A percentile compares a stretch with the other conserved stretches of the same genome.
Evolutionary conservation across 768 basidiomycete genomes (phyloP).

Genomic region (Chalciporus sphaerocephalus): DNA sequence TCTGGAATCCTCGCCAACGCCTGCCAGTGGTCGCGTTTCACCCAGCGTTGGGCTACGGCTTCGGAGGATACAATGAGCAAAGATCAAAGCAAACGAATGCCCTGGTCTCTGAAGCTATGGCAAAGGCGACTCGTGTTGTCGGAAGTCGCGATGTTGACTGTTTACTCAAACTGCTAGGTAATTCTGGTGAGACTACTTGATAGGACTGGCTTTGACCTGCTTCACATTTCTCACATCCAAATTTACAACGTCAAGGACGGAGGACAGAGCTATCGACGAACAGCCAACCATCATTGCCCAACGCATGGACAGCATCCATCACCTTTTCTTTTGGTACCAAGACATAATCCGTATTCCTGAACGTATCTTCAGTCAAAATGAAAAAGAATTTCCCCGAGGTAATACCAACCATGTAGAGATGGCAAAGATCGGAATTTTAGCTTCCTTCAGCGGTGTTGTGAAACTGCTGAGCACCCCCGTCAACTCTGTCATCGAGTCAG

Average conservation of each 20-base stretch:
- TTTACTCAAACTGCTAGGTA: not conserved
- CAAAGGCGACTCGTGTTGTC: constrained; percentile 8
- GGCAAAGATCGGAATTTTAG: constrained; percentile 53
- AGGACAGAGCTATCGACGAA: constrained; percentile 12
- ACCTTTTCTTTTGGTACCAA: constrained; percentile 47
- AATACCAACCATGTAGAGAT: constrained; percentile 55
- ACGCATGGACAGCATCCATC: constrained; percentile 37
- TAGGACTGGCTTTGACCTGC: too few species aligned
- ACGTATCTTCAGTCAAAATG: not conserved
- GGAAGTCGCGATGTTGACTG: constrained; percentile 9
- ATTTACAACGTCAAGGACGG: constrained; percentile 3
- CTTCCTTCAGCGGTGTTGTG: constrained; percentile 48
- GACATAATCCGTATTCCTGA: constrained; percentile 66
- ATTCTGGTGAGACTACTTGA: not conserved
- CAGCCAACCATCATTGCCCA: constrained; percentile 51
- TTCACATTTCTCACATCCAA: not conserved
- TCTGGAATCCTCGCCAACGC: constrained; percentile 7
- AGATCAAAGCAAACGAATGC: constrained; percentile 3
- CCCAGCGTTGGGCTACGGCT: constrained; percentile 4
- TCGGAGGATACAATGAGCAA: not conserved
- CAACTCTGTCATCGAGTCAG: constrained; percentile 36
- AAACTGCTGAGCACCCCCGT: constrained; percentile 56
- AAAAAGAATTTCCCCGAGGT: not conserved
- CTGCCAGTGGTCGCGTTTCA: constrained; percentile 9
- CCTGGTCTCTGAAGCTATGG: not conserved